phyloP scores from a whole-genome alignment of 495 filamentous ascomycete species.

The Daldinia grandis region DNA sequence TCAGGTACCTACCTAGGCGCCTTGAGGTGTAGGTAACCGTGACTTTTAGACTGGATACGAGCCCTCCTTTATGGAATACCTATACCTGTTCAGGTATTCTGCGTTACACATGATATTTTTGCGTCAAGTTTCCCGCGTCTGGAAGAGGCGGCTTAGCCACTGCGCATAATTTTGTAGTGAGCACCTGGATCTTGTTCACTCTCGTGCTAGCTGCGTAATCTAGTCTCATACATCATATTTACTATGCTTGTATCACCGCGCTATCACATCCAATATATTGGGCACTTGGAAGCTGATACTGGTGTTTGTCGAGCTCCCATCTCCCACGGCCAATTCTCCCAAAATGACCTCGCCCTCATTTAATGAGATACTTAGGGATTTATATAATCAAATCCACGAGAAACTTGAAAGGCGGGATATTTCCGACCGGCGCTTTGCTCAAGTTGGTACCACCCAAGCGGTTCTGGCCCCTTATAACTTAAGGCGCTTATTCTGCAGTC shows the following conservation, averaged over 20 bases:
- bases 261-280: not conserved
- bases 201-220: not conserved
- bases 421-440: conserved; percentile 37
- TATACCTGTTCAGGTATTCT: too few species aligned
- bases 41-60: not conserved
- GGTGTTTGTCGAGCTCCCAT: not conserved
- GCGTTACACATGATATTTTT: not conserved
- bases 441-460: conserved; percentile 39
- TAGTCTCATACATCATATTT: not conserved
- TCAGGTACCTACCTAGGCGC: not conserved
- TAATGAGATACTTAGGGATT: not conserved
- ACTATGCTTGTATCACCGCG: not conserved
- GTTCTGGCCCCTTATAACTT: conserved; percentile 39
- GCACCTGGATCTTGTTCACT: not conserved
- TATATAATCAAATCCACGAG: not conserved
- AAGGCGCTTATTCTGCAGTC: conserved; percentile 38
- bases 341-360: not conserved
- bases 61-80: not conserved
- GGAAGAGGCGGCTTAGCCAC: not conserved
- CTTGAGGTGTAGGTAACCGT: not conserved
- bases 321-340: not conserved
- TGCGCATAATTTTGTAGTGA: not conserved
- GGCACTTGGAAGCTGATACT: not conserved
- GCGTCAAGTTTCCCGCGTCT: not conserved
- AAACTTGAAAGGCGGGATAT: not conserved